Percentiles rank a stretch among this genome's conserved stretches.
phyloP scores from a whole-genome alignment of 2,329 filamentous ascomycete genomes.

The Beauveria medogensis region DNA sequence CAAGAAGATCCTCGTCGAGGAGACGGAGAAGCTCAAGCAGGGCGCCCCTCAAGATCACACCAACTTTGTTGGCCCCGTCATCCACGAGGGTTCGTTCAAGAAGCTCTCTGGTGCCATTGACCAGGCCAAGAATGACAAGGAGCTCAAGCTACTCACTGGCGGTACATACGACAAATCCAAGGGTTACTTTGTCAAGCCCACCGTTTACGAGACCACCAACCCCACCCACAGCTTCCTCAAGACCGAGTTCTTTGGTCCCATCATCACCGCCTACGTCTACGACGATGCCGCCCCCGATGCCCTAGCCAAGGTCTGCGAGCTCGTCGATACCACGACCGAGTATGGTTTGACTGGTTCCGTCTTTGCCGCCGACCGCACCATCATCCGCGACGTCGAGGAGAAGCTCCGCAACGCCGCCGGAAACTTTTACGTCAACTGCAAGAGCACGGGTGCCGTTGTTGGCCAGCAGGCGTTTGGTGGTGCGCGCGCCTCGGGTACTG shows the following conservation, averaged over 20 bases:
- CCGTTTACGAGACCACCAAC: conserved; percentile 68
- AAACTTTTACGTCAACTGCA: conserved; percentile 84
- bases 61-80: conserved; percentile 83
- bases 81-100: conserved; percentile 73
- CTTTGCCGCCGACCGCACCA: conserved; percentile 62
- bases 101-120: conserved; percentile 73
- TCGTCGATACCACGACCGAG: conserved; percentile 64
- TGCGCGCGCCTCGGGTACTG: conserved; percentile 59
- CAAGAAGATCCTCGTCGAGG: conserved; percentile 55
- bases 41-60: conserved; percentile 60
- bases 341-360: conserved; percentile 73
- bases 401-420: conserved; percentile 64
- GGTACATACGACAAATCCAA: conserved; percentile 69
- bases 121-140: conserved; percentile 64
- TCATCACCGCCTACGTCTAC: conserved; percentile 70
- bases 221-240: conserved; percentile 66
- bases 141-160: conserved; percentile 65
- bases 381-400: conserved; percentile 61
- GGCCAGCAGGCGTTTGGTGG: conserved; percentile 68
- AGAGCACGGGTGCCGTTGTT: conserved; percentile 66
- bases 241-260: conserved; percentile 75
- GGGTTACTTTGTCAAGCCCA: conserved; percentile 79
- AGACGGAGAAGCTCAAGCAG: conserved; percentile 62
- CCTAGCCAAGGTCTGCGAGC: conserved; percentile 50
- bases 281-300: conserved; percentile 54